Base-by-base conservation (phyloP, 208 protist species). In the Novymonas esmeraldas region DNA sequence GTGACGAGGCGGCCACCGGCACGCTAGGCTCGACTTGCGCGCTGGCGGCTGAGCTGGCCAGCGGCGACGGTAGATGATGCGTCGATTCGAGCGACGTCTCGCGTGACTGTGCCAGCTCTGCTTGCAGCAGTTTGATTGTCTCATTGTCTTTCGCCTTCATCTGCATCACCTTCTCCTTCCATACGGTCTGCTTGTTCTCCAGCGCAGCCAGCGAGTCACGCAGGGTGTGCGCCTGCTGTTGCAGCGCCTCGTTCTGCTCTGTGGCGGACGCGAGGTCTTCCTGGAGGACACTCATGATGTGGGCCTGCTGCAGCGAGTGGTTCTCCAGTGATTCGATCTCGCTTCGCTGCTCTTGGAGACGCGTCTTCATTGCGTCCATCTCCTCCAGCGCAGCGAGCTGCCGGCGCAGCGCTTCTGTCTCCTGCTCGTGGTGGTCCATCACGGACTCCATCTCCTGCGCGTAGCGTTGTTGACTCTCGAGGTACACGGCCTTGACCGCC, bases 151-250 rank as follows among this genome's bases (percentile, higher is more conserved):
- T 78, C 1, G 49, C 55, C 55, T 87, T 87, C 57, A 82, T 79
- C 33, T 77, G 66, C 36, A 76, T 65, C 0, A 87, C 82, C 54
- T 87, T 87, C 33, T 74, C 71, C n/a, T 81, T 84, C 82, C 82
- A 87, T 0, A 56, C 44, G 0, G 63, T 14, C 20, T 81, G 73
- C 54, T 81, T 78, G 26, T 76, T 38, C 29, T 84, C 29, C 4
- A 73, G 16, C 1, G 71, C 60, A 0, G 34, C 34, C 9, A 81
- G 41, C 0, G 54, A 55, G 29, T 64, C 66, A 16, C 67, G 39
- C 4, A 67, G 56, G 6, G 50, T 34, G 10, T 16, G 16, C 16
- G 81, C 18, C 51, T 82, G n/a, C 9, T 65, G 9, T 28, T 20
- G 42, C 0, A 85, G 55, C 45, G 39, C 22, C 22, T 39, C 49